Evolutionary conservation across 2,329 filamentous ascomycete species (phyloP), one percentile per base, ranked within the genome.

Genomic region (Emericellopsis cladophorae): DNA sequence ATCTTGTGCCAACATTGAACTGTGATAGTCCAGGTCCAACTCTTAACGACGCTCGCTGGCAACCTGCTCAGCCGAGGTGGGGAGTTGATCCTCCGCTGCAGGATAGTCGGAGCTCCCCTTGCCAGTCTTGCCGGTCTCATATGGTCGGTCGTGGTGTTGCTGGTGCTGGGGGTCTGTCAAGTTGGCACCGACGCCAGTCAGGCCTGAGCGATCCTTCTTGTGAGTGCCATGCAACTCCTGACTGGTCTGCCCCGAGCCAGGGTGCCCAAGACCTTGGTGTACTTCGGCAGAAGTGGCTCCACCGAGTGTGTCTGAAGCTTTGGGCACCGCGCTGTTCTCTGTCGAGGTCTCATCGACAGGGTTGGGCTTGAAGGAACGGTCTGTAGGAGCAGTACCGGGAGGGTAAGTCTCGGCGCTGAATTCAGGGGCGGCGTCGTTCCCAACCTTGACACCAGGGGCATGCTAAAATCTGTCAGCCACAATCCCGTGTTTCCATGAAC

Each of bases 341-440:
- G 26, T 12, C 26, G 26, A 12, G 26, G 26, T 29, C 34, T 65
- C 60, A 26, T 46, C 45, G 14, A 51, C 44, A 1, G 62, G 50
- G 38, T 64, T 57, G 10, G 69, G 66, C 33, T 57, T 48, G 53
- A 61, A 67, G 9, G 57, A 61, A 41, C 55, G 39, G 40, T 64
- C 54, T 12, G 44, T 44, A 3, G 82, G 82, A 0, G 82, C 81
- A 4, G 74, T 73, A 44, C 82, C 82, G 0, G 79, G 60, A 0
- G 78, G 68, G 31, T 77, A 60, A 1, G 68, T 70, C 55, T 86
- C 48, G 21, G 74, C 71, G 50, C 71, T 64, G 64, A 83, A 87
- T 52, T 83, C 80, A 16, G 76, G 76, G 11, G 59, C 53, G 21
- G 62, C 61, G 40, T 81, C 77, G 48, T 76, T 74, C 51, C 73